Base-by-base conservation (phyloP, 768 basidiomycete species). In the Lactifluus pinguis region DNA sequence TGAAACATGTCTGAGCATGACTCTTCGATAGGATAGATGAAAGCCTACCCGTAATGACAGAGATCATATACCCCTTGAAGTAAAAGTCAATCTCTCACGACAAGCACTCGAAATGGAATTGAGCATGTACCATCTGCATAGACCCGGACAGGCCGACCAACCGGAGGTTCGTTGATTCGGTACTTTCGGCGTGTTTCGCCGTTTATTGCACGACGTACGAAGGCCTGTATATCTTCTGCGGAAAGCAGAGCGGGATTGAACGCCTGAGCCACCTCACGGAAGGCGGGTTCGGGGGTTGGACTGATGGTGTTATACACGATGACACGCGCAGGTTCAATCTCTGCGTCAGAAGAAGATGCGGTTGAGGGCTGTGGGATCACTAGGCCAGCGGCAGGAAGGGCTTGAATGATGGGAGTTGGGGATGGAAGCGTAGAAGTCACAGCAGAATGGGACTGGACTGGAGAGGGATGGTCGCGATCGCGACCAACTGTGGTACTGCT, bases 61-160 rank as follows among this genome's bases (percentile, higher is more conserved):
- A 99, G 80, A 74, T 99, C 97, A 69, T 98, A 99, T 11, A 98
- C 95, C 14, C 89, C 89, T 91, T 68, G 59, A 55, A 69, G n/a
- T 4, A 25, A 48, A 44, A 19, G 8, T 29, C 25, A 38, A 36
- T 32, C 45, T 32, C 15, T 44, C 52, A 32, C 14, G 51, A 17
- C 34, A 25, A 42, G 21, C 30, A 41, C 55, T 50, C n/a, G 48
- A 49, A 25, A 49, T 53, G 36, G 52, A 49, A 55, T 45, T 25
- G 53, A 57, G 25, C 4, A 73, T 83, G 64, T 64, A 85, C 95
- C 95, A 74, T 98, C 97, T 0, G 97, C 95, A 65, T 95, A 99
- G 13, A 99, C 78, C 59, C 97, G 80, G 6, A 95, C 82, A 2
- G 93, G 91, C 55, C 95, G 77, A 58, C 81, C 86, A 8, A 72